Base-by-base conservation (phyloP, 345 rosid species). In the Reutealis trisperma region DNA sequence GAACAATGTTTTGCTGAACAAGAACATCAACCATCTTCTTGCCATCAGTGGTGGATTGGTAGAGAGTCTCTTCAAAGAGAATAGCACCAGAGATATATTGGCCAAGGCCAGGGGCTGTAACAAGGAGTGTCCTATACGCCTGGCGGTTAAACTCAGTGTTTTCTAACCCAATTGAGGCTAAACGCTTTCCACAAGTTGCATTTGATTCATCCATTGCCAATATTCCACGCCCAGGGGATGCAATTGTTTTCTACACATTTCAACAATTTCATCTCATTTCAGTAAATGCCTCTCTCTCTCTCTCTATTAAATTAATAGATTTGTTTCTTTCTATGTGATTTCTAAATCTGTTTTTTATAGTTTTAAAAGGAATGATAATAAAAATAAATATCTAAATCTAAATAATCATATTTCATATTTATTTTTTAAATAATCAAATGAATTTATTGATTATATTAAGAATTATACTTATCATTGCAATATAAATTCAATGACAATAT, bases 141-240 rank as follows among this genome's bases (percentile, higher is more conserved):
- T 92, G 97, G 71, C 97, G 93, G 89, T 88, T 94, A 63, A 92
- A 94, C 88, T 92, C 97, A 0, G 96, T 92, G 92, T 92, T 94
- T 90, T 94, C 97, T 70, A 90, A 85, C 78, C 98, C 98, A 2
- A 94, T 91, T 1, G 98, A 94, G 18, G 88, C 97, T 49, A 94
- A 85, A 70, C 98, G 90, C 85, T 92, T 94, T 83, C 98, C 98
- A 62, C 97, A 94, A 73, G 98, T 94, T 32, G 97, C 97, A 71
- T 92, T 91, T 0, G 97, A 94, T 84, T 94, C 98, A 25, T 94
- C 97, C 98, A 94, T 94, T 74, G 98, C 97, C 93, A 94, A 83
- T 60, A 94, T 92, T 77, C 98, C 97, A 18, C 94, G 92, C 44
- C 98, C 96, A 0, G 97, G 98, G 1, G 98, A 91, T 62, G 98